Conservation (phyloP, 768 basidiomycete species). For the Porpolomopsis calyptriformis region DNA sequence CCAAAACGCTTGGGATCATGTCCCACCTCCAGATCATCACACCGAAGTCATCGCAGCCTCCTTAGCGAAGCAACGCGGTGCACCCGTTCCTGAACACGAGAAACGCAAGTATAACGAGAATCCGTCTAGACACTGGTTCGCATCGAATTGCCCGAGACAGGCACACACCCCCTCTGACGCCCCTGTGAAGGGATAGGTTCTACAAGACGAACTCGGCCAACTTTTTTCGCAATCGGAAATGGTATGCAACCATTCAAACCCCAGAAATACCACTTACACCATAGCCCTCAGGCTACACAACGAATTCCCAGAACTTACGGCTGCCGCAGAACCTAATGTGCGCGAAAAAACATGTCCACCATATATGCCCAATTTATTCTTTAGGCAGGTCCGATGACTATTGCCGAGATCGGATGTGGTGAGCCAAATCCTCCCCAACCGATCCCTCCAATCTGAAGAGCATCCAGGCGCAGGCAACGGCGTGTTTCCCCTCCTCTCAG, state of each 20-base stretch:
- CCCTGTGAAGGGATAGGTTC: conserved; percentile 70
- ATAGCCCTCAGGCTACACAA: conserved; percentile 61
- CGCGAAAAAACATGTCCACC: conserved; percentile 11
- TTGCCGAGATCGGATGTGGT: conserved; percentile 93
- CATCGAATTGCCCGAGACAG: background rate
- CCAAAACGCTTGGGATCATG: conserved; percentile 89
- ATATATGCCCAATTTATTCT: conserved; percentile 8
- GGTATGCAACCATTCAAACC: conserved; percentile 31
- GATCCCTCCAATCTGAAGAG: background rate
- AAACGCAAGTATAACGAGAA: conserved; percentile 62
- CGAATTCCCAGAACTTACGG: conserved; percentile 87
- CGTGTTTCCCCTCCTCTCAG: conserved; percentile 76
- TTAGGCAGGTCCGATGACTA: conserved; percentile 65
- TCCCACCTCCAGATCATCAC: conserved; percentile 75
- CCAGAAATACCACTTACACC: background rate
- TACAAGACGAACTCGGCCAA: conserved; percentile 78
- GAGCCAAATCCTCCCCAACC: conserved; percentile 13
- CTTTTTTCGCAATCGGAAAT: conserved; percentile 93
- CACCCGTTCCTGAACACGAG: conserved; percentile 67
- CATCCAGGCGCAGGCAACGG: conserved; percentile 84
- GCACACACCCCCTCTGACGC: conserved; percentile 7
- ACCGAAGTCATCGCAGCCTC: conserved; percentile 59
- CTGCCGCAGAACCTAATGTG: conserved; percentile 58
- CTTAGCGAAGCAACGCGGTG: conserved; percentile 54
- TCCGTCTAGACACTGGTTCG: conserved; percentile 63